phyloP scores from a whole-genome alignment of 495 filamentous ascomycete species.

The Podospora fimiseda region DNA sequence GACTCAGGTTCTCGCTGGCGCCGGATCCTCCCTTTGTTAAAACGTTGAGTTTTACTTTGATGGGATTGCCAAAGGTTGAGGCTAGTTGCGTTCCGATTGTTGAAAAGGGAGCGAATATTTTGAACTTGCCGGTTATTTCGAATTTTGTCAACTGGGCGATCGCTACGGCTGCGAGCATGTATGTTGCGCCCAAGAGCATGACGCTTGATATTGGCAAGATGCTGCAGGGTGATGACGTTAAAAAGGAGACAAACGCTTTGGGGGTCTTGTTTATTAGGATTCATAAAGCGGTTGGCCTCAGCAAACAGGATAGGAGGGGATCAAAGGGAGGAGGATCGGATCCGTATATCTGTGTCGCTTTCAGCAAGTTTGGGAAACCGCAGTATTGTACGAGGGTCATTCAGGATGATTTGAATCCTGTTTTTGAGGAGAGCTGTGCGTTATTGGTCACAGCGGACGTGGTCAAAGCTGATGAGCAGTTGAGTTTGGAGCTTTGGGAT shows the following conservation, averaged over 20 bases:
- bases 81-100: constrained; percentile 92
- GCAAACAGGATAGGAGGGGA: constrained; percentile 84
- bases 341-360: constrained; percentile 72
- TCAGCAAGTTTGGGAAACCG: constrained; percentile 86
- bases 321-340: constrained; percentile 85
- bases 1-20: constrained; percentile 74
- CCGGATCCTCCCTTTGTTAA: constrained; percentile 89
- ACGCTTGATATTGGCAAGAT: constrained; percentile 86
- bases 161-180: constrained; percentile 75
- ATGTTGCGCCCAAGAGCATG: constrained; percentile 95
- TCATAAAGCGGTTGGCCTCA: constrained; percentile 76
- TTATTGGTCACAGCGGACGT: constrained; percentile 78
- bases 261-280: constrained; percentile 89
- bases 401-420: constrained; percentile 85
- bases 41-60: constrained; percentile 84
- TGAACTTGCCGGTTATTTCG: constrained; percentile 87
- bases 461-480: constrained; percentile 86
- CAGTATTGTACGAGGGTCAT: constrained; percentile 98
- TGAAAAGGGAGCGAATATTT: constrained; percentile 77
- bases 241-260: constrained; percentile 78
- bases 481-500: constrained; percentile 94
- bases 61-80: constrained; percentile 82
- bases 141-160: constrained; percentile 98
- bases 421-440: constrained; percentile 88
- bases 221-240: constrained; percentile 80